Evolutionary conservation across 2,329 filamentous ascomycete genomes (phyloP).

Genomic region (Neoascochyta sp.): DNA sequence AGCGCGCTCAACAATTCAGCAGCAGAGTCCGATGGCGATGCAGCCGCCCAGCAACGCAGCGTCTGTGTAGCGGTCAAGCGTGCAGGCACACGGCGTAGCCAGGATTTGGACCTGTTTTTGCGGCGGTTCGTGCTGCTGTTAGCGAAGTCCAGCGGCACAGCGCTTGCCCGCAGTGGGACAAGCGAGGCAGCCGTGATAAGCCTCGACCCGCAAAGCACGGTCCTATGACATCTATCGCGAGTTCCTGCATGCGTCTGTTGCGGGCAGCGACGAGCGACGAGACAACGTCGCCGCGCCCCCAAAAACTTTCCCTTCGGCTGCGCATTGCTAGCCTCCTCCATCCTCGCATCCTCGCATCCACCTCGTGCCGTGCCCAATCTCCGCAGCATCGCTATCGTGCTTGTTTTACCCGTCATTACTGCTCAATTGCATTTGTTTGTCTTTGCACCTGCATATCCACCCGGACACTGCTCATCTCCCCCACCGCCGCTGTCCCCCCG

Average conservation of each 20-base stretch:
- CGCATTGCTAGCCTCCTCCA: constrained; percentile 9
- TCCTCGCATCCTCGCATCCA: constrained; percentile 6
- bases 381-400: constrained; percentile 6
- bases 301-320: constrained; percentile 14
- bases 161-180: constrained; percentile 7
- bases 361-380: constrained; percentile 4
- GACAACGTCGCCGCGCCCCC: constrained; percentile 15
- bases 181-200: constrained; percentile 19
- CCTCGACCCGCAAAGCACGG: constrained; percentile 19
- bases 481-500: constrained; percentile 10
- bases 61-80: constrained; percentile 3
- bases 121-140: constrained; percentile 8
- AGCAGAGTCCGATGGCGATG: constrained; percentile 4
- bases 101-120: constrained; percentile 4
- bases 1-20: constrained; percentile 28
- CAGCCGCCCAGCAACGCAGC: constrained; percentile 5
- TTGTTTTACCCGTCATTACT: constrained; percentile 9
- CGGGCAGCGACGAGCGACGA: constrained; percentile 12
- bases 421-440: constrained; percentile 18
- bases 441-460: constrained; percentile 17
- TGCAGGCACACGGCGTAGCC: constrained; percentile 8
- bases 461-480: constrained; percentile 22
- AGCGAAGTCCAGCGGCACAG: constrained; percentile 9
- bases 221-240: constrained; percentile 32
- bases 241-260: constrained; percentile 30